Percentiles rank a stretch among this genome's conserved stretches.
Conservation (phyloP, 306 rosid species). For the Sechiopsis laciniata region DNA sequence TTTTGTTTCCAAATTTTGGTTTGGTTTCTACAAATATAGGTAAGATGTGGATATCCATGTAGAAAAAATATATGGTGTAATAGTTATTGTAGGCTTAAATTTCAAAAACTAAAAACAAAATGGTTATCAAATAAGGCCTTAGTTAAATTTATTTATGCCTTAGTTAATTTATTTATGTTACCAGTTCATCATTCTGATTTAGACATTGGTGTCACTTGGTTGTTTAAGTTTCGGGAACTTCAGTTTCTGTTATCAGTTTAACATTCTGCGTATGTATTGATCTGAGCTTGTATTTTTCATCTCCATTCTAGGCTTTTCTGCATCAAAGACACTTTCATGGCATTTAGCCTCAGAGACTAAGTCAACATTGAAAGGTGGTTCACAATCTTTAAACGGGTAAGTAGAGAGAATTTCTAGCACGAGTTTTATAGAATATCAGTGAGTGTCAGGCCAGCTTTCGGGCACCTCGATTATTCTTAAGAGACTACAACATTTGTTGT, state of each 20-base stretch:
- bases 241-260: conserved; percentile 1
- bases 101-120: too few species aligned
- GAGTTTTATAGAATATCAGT: too few species aligned
- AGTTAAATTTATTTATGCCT: too few species aligned
- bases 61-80: too few species aligned
- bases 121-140: too few species aligned
- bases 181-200: conserved; percentile 9
- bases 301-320: conserved; percentile 38
- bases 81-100: too few species aligned
- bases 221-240: conserved; percentile 11
- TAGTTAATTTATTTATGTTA: conserved; percentile 12
- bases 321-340: conserved; percentile 88
- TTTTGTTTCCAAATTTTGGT: too few species aligned
- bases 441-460: too few species aligned
- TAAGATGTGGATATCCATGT: too few species aligned
- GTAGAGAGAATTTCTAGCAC: background rate
- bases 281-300: conserved; percentile 14
- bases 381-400: conserved; percentile 48
- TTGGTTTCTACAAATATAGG: too few species aligned
- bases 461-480: too few species aligned
- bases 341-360: conserved; percentile 88
- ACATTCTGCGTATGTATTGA: conserved; percentile 2
- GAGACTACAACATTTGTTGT: too few species aligned
- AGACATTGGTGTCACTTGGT: conserved; percentile 11
- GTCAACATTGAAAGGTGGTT: conserved; percentile 53